Base-by-base conservation (phyloP, 1,284 basidiomycete species). In the Malassezia obtusa region DNA sequence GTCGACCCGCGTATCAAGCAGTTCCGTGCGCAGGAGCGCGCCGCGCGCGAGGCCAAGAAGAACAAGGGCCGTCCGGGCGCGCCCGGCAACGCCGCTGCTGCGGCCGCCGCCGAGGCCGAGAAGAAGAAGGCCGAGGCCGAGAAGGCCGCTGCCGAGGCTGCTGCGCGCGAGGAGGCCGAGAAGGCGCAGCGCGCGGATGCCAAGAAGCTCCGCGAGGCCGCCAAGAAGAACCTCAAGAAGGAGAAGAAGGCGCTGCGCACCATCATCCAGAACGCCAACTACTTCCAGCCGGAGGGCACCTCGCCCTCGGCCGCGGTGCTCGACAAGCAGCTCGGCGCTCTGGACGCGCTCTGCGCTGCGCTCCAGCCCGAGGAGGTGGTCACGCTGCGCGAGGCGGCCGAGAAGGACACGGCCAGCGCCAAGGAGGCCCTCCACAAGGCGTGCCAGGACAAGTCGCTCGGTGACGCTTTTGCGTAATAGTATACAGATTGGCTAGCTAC, bases 11-110 rank as follows among this genome's bases (percentile, higher is more conserved):
- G 92, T 60, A 95, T 98, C 80, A 96, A 92, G 79, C 81, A 87
- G 60, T 94, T 96, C 80, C 94, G 92, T 77, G 85, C 89, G 62
- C 84, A 94, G 70, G 92, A 96, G 78, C 96, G 95, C 76, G 89
- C 87, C 55, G 89, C 87, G 1, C 81, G 91, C 26, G 88, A 91
- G 68, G 87, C 88, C 38, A 96, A 96, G 81, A 90, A 89, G 79
- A 82, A 71, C 65, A 77, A 83, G 75, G 81, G 76, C 41, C 76
- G 76, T 50, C 75, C 74, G 17, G 64, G 58, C 24, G 63, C 50
- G 30, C 36, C 45, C 28, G 62, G 53, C 17, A 52, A 50, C 24
- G 51, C 60, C 37, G 11, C 14, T 47, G 65, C 52, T 48, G 69
- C 56, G 22, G 44, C 40, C 50, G 64, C 52, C 50, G 71, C 58